Base-by-base conservation (phyloP, 2,329 filamentous ascomycete genomes). In the Sporothrix euskadiensis region DNA sequence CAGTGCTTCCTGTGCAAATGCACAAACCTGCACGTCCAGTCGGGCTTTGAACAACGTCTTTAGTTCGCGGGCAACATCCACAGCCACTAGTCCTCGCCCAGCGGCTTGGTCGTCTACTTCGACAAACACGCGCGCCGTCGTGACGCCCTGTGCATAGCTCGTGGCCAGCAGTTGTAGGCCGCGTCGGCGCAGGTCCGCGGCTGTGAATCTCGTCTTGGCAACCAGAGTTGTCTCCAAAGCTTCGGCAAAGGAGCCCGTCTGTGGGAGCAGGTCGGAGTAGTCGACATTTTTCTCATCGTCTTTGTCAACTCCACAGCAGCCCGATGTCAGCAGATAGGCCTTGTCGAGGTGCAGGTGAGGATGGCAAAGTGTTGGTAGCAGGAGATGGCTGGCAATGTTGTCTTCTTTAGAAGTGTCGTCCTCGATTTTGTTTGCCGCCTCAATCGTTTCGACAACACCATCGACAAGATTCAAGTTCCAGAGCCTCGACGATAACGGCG, bases 291-390 rank as follows among this genome's bases (percentile, higher is more conserved):
- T 9, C 6, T 2, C 39, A 14, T 52, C n/a, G 19, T 41, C n/a
- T 26, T 84, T 32, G 35, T 30, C 49, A 10, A 22, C 22, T n/a
- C 52, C 52, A 47, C 71, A 73, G 52, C 73, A 52, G 74, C 80
- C 79, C 9, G 69, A 61, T 73, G 81, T 88, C 10, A 91, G 83
- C 39, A 91, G 80, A 76, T 88, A 91, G 54, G 88, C 85, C 78
- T 91, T 91, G 80, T 93, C 91, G 39, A 93, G 84, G 78, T 93
- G 91, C 69, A 93, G 88, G 76, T 93, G 91, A 8, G 91, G 90
- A 78, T 93, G 91, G 76, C 90, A 92, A 3, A 93, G 84, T 3
- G 82, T 66, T 6, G 82, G 81, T 6, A 83, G 76, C 2, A 83
- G 73, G 19, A 83, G 77, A 32, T 75, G 78, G 5, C 71, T 73